A percentile compares a stretch with the other conserved stretches of the same genome.
These are phyloP conservation scores for Clavispora asparagi DNA, from an alignment of 805 yeast genomes.

Conservation along the genomic window DNA sequence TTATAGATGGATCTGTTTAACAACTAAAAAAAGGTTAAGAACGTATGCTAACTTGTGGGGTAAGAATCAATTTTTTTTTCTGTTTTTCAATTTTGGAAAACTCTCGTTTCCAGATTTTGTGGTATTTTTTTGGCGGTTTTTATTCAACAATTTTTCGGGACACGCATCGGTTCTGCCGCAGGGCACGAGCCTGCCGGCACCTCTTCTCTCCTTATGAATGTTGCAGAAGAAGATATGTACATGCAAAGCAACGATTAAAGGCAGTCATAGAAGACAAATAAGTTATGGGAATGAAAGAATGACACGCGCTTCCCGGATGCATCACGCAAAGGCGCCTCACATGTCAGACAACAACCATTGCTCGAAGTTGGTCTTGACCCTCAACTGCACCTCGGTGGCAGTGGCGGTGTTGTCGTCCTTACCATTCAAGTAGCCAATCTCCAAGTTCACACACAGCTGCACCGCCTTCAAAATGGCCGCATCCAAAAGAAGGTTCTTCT, in stretches of 20 bases:
- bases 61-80: neutral
- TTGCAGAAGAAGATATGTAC: neutral
- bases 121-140: neutral
- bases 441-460: slow-evolving; percentile 48
- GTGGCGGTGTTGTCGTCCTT: slow-evolving; percentile 25
- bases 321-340: neutral
- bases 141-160: neutral
- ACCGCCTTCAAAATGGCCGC: slow-evolving; percentile 48
- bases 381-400: slow-evolving; percentile 49
- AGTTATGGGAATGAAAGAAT: neutral
- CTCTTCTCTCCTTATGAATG: neutral
- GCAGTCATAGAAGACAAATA: neutral
- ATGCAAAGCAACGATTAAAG: neutral
- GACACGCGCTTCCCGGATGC: neutral
- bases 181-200: neutral
- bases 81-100: neutral
- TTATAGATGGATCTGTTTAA: slow-evolving; percentile 1
- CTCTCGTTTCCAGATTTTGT: neutral
- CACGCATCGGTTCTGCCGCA: neutral
- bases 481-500: slow-evolving; percentile 19
- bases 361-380: slow-evolving; percentile 53
- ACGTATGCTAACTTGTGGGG: neutral
- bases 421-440: slow-evolving; percentile 35
- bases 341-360: slow-evolving; percentile 62
- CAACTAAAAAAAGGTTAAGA: slow-evolving; percentile 1